phyloP scores from a whole-genome alignment of 169 alveolate species.

The Theileria luwenshuni region DNA sequence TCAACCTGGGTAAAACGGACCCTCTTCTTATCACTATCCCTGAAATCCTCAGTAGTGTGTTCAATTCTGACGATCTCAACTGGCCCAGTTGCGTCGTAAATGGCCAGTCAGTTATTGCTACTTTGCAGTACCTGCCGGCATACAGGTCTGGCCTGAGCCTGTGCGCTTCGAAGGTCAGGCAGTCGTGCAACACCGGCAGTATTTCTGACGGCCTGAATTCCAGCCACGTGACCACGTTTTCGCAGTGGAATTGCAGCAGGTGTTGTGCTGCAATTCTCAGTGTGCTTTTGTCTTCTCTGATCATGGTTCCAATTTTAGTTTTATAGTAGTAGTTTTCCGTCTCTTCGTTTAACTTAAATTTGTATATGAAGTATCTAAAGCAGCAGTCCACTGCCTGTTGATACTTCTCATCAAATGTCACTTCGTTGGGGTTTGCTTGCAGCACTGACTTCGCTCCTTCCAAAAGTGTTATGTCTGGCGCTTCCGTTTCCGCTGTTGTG shows the following conservation, averaged over 20 bases:
- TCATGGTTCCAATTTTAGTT: constrained; percentile 82
- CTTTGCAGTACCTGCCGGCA: constrained; percentile 81
- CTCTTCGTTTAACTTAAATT: constrained; percentile 58
- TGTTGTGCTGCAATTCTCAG: constrained; percentile 81
- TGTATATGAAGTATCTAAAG: constrained; percentile 67
- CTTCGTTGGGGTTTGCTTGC: constrained; percentile 78
- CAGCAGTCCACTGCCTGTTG: constrained; percentile 84
- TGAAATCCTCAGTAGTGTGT: constrained; percentile 90
- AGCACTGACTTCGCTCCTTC: constrained; percentile 80
- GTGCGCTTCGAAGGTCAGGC: constrained; percentile 80
- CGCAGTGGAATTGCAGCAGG: constrained; percentile 79
- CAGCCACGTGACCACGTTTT: constrained; percentile 78
- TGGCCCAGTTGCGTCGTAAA: constrained; percentile 90
- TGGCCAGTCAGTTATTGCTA: constrained; percentile 88
- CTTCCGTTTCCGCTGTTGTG: constrained; percentile 74
- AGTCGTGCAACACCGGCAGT: constrained; percentile 80
- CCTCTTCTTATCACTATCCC: constrained; percentile 77
- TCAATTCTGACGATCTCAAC: constrained; percentile 90
- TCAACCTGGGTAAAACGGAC: constrained; percentile 90
- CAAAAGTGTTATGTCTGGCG: constrained; percentile 72
- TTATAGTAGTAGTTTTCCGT: constrained; percentile 75
- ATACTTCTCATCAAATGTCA: constrained; percentile 81
- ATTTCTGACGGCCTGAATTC: constrained; percentile 80
- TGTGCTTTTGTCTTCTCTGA: constrained; percentile 80
- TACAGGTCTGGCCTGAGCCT: constrained; percentile 74